A percentile compares a stretch with the other conserved stretches of the same genome.
Evolutionary conservation across 2,329 filamentous ascomycete species (phyloP).

Genomic region (Penicillium sclerotiorum): DNA sequence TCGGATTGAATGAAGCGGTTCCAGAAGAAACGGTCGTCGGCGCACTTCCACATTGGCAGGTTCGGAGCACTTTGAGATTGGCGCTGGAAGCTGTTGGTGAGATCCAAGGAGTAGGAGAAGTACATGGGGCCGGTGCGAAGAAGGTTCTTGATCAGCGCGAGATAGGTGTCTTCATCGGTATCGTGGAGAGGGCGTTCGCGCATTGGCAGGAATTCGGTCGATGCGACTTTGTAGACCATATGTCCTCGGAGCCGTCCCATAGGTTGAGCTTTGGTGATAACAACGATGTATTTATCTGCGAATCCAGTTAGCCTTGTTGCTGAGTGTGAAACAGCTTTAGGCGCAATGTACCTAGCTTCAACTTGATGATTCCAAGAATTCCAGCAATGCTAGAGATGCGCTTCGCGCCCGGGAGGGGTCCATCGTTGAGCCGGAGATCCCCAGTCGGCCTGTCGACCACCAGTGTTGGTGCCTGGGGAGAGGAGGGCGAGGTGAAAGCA

Average conservation of each 20-base stretch:
- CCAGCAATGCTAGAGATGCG: conserved; percentile 92
- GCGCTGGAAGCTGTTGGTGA: conserved; percentile 95
- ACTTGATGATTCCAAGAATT: conserved; percentile 89
- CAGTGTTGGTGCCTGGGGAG: conserved; percentile 82
- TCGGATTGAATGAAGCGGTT: conserved; percentile 91
- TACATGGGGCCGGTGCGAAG: conserved; percentile 89
- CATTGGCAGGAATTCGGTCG: conserved; percentile 90
- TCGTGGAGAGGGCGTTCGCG: conserved; percentile 91
- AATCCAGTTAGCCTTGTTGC: conserved; percentile 14
- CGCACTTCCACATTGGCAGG: conserved; percentile 82
- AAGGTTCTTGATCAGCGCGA: conserved; percentile 76
- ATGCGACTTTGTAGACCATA: conserved; percentile 89
- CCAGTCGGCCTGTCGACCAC: conserved; percentile 91
- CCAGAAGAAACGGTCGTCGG: conserved; percentile 99
- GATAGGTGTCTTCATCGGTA: conserved; percentile 89
- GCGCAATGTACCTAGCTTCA: conserved; percentile 74
- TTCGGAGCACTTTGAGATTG: conserved; percentile 75
- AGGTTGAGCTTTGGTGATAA: conserved; percentile 91
- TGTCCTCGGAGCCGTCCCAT: conserved; percentile 92
- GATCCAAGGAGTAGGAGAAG: conserved; percentile 95
- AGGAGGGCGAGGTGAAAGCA: conserved; percentile 94
- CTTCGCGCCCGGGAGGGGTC: conserved; percentile 72
- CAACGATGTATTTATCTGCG: conserved; percentile 88
- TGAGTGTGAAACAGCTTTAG: background rate
- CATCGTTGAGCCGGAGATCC: conserved; percentile 82